phyloP scores from a whole-genome alignment of 2,329 filamentous ascomycete genomes.

The Fusarium xyrophilum region DNA sequence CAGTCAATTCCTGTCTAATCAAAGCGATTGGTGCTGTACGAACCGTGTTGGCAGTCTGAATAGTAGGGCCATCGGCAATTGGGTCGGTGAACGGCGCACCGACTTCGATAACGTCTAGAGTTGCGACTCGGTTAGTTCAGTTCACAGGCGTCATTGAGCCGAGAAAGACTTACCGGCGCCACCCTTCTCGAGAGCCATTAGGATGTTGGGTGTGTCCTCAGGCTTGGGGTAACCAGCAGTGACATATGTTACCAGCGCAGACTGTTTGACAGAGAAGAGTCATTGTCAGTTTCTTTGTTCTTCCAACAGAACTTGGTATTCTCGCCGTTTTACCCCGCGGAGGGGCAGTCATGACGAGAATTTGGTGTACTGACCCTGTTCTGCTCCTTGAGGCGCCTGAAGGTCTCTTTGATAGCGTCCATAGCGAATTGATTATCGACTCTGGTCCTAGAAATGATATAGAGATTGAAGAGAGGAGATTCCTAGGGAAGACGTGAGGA shows the following conservation, averaged over 20 bases:
- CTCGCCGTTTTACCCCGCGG: conserved; percentile 38
- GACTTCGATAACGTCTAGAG: conserved; percentile 85
- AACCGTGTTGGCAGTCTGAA: conserved; percentile 92
- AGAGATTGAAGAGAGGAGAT: not conserved
- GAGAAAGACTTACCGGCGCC: conserved; percentile 73
- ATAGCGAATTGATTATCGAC: conserved; percentile 48
- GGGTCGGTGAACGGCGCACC: conserved; percentile 97
- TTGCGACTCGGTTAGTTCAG: conserved; percentile 15
- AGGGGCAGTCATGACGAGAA: conserved; percentile 36
- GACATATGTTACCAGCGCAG: conserved; percentile 93
- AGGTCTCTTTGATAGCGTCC: conserved; percentile 66
- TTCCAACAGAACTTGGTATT: not conserved
- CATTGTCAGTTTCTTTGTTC: conserved; percentile 33
- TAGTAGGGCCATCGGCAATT: conserved; percentile 96
- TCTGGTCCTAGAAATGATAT: conserved; percentile 3
- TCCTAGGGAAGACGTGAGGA: conserved; percentile 8
- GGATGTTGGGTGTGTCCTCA: conserved; percentile 81
- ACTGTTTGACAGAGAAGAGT: conserved; percentile 51
- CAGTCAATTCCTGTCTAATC: conserved; percentile 12
- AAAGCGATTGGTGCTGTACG: conserved; percentile 38
- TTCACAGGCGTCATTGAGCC: conserved; percentile 1
- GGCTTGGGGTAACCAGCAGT: conserved; percentile 89
- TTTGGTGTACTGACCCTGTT: conserved; percentile 56
- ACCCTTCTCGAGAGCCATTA: conserved; percentile 90
- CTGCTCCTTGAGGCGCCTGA: conserved; percentile 65